Conservation (phyloP, 768 basidiomycete species). For the Lentinula sp. region DNA sequence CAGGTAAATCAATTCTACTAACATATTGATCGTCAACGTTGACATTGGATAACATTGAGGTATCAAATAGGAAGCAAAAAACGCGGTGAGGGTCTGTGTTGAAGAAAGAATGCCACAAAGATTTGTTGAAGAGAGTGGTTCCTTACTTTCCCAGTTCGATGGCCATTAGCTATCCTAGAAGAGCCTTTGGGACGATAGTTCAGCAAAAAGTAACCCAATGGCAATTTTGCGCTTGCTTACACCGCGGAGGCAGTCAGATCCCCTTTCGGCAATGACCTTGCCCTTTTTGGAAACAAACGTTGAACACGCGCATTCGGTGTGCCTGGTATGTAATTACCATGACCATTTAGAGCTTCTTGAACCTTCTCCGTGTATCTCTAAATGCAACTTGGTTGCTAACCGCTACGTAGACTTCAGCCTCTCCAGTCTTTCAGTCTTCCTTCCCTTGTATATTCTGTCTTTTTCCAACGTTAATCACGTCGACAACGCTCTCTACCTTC, state of each 20-base stretch:
- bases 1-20: neutral
- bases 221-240: no score
- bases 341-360: neutral
- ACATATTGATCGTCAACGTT: neutral
- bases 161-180: no score
- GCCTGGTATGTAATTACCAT: slow-evolving; percentile 1
- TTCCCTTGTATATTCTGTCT: neutral
- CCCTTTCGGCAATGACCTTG: neutral
- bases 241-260: neutral
- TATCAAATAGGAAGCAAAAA: neutral
- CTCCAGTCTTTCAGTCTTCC: neutral
- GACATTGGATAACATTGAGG: neutral
- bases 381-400: slow-evolving; percentile 1
- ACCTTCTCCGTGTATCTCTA: neutral
- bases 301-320: neutral
- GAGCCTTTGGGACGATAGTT: no score
- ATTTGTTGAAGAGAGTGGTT: no score
- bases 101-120: no score
- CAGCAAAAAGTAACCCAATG: no score
- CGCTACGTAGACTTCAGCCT: neutral
- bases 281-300: neutral
- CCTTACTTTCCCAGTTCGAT: no score
- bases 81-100: neutral
- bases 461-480: neutral
- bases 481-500: neutral